Conservation (phyloP, 2,329 filamentous ascomycete species). For the Byssothecium circinans region DNA sequence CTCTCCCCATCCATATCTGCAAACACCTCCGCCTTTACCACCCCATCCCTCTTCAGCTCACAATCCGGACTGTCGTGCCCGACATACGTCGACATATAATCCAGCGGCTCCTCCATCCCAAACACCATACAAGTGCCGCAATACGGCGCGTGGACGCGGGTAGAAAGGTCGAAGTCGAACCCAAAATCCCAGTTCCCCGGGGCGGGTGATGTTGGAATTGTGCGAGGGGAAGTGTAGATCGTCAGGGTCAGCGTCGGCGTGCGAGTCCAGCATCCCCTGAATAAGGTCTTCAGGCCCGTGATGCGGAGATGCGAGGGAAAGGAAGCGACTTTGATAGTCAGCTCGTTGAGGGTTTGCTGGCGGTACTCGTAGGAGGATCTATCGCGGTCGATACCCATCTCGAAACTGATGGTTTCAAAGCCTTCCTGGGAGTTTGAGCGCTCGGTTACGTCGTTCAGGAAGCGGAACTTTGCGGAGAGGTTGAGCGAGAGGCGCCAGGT, state of each 20-base stretch:
- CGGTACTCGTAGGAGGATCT: not conserved
- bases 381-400: constrained; percentile 3
- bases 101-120: not conserved
- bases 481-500: constrained; percentile 4
- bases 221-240: not conserved
- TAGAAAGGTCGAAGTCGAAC: constrained; percentile 6
- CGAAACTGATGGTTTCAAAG: not conserved
- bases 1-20: not conserved
- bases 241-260: constrained; percentile 2
- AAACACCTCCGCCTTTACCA: not conserved
- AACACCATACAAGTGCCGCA: constrained; percentile 6
- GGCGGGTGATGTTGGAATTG: not conserved
- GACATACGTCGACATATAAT: not conserved
- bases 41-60: not conserved
- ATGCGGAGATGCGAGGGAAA: not conserved
- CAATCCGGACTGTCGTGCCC: not conserved
- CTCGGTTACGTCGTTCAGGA: constrained; percentile 6
- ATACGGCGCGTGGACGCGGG: not conserved
- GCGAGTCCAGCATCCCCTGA: not conserved
- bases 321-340: constrained; percentile 1
- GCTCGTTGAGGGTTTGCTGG: constrained; percentile 5
- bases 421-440: not conserved
- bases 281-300: not conserved
- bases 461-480: constrained; percentile 7
- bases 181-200: constrained; percentile 6